Base-by-base conservation (phyloP, 163 green algal genomes). In the Scenedesmus sp. region DNA sequence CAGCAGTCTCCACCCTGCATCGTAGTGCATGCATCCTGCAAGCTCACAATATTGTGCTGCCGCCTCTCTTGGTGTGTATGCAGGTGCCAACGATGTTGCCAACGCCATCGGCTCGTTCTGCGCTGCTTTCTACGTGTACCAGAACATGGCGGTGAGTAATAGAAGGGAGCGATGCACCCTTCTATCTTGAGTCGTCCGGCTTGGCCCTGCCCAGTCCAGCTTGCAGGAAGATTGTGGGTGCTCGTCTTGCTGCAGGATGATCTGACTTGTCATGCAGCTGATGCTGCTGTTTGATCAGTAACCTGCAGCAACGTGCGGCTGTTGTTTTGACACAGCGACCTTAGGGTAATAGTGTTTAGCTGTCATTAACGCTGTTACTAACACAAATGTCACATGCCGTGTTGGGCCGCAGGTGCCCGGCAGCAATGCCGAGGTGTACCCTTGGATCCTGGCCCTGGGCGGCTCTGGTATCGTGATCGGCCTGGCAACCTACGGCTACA, bases 391-490 rank as follows among this genome's bases (percentile, higher is more conserved):
- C 59, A 64, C 8, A 64, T 10, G 59, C 9, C 0, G 10, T 23
- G 64, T 12, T 73, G 64, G 34, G 10, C 64, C 3, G 16, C 66
- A 76, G 66, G 66, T 76, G 66, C 66, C 66, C 3, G 70, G 70
- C 70, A 79, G 70, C 70, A 79, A 52, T 52, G 70, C 70, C 52
- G 70, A 89, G n/a, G 86, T 90, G 2, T 92, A 94, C 55, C 90
- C 94, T 85, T 98, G 96, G 95, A 90, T 96, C 82, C 91, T 97
- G n/a, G 64, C 94, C 52, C 92, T 96, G n/a, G 94, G 93, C 18
- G 95, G 81, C 3, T 52, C 93, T 1, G 92, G 93, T 23, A 93
- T 97, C 13, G 95, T 96, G 9, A 56, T 97, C 16, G 96, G 96
- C 60, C 93, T 98, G 26, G 96, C 94, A 55, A 94, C 93, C 26